These are phyloP conservation scores for Tardiomyces blankii DNA, from an alignment of 1,139 yeast species.

Conservation along the genomic window DNA sequence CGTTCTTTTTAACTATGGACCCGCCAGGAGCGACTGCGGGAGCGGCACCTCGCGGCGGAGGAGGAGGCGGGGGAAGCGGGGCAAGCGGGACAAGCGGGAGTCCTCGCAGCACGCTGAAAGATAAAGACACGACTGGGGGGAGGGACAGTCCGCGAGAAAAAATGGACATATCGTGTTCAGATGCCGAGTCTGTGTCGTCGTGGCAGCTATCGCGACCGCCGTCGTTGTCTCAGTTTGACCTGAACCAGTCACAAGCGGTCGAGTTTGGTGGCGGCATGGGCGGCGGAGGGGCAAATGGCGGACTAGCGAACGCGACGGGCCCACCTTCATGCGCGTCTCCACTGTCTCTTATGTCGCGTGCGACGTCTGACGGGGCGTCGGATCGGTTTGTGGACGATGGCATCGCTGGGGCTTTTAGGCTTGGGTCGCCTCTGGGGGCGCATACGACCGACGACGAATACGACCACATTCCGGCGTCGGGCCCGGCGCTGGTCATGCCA, in stretches of 20 bases:
- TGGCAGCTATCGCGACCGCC: slow-evolving; percentile 8
- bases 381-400: not conserved
- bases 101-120: too few relatives aligned
- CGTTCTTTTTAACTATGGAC: too few relatives aligned
- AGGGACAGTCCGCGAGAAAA: too few relatives aligned
- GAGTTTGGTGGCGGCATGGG: not conserved
- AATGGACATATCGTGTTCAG: slow-evolving; percentile 1
- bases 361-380: not conserved
- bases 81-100: too few relatives aligned
- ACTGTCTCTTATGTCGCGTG: not conserved
- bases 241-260: not conserved
- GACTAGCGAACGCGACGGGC: too few relatives aligned
- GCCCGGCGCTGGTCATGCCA: slow-evolving; percentile 16
- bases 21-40: too few relatives aligned
- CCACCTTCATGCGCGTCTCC: not conserved
- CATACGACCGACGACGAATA: too few relatives aligned
- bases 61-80: too few relatives aligned
- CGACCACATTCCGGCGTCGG: not conserved
- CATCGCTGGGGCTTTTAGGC: not conserved
- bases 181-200: slow-evolving; percentile 7
- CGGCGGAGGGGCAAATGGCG: not conserved
- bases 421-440: not conserved
- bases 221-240: slow-evolving; percentile 4
- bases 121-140: too few relatives aligned
- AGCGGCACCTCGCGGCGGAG: too few relatives aligned